Evolutionary conservation across 2,329 filamentous ascomycete genomes (phyloP).

Genomic region (Sporothrix brunneoviolacea): DNA sequence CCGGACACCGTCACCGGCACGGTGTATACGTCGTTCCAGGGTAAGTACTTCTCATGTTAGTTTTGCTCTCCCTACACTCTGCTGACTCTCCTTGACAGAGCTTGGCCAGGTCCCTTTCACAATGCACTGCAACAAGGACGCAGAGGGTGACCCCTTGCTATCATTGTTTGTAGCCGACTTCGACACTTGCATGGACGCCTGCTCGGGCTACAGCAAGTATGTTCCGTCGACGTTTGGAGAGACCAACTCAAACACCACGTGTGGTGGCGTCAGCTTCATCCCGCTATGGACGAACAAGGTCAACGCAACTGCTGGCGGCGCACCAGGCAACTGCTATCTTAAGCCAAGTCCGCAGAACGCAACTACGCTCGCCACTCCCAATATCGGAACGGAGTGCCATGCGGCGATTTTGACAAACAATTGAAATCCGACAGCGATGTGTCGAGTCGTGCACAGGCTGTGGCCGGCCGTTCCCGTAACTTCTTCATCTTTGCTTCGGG

Average conservation of each 20-base stretch:
- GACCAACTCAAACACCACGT: conserved; percentile 28
- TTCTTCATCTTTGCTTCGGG: too few species aligned
- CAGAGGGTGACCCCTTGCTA: conserved; percentile 30
- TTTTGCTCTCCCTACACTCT: too few species aligned
- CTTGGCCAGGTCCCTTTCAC: conserved; percentile 31
- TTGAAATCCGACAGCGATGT: too few species aligned
- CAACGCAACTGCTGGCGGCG: conserved; percentile 25
- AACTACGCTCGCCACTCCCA: conserved; percentile 24
- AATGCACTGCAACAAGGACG: conserved; percentile 39
- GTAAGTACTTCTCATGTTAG: conserved; percentile 24
- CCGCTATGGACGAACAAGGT: conserved; percentile 36
- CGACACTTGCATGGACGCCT: conserved; percentile 41
- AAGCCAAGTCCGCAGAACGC: conserved; percentile 33
- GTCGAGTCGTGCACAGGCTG: too few species aligned
- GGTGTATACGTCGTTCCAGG: conserved; percentile 31
- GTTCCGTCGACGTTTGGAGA: conserved; percentile 12
- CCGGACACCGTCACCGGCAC: conserved; percentile 30
- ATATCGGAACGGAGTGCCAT: conserved; percentile 31
- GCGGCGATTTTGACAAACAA: too few species aligned
- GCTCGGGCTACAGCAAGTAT: conserved; percentile 33
- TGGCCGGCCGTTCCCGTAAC: too few species aligned
- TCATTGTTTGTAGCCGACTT: conserved; percentile 38
- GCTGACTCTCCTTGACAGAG: conserved; percentile 24
- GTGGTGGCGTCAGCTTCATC: conserved; percentile 35
- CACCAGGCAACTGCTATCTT: conserved; percentile 40